A percentile compares a stretch with the other conserved stretches of the same genome.
Conservation (phyloP, 306 rosid genomes). For the Prunus campanulata region DNA sequence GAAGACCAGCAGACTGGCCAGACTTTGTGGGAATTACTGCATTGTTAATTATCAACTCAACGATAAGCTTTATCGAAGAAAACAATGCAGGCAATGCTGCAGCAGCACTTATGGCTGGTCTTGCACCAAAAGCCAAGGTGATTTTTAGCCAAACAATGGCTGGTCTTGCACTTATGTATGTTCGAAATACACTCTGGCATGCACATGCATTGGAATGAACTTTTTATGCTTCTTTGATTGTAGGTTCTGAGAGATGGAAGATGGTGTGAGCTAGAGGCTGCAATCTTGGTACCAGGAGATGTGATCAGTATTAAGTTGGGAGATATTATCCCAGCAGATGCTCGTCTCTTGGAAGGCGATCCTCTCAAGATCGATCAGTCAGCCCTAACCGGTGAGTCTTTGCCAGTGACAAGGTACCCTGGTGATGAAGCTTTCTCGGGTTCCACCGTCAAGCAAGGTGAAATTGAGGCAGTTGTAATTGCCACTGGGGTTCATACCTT, state of each 20-base stretch:
- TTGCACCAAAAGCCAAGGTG: constrained; percentile 91
- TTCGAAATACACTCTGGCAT: neutral
- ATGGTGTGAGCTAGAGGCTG: constrained; percentile 85
- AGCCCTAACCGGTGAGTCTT: constrained; percentile 86
- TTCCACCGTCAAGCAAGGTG: constrained; percentile 92
- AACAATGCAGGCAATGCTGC: constrained; percentile 98
- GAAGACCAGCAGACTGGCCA: constrained; percentile 86
- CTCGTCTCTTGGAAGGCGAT: constrained; percentile 85
- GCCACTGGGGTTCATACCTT: constrained; percentile 95
- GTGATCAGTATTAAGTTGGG: constrained; percentile 79
- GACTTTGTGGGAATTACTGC: constrained; percentile 68
- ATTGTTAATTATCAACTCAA: constrained; percentile 73
- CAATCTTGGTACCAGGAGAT: constrained; percentile 81
- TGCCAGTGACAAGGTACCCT: constrained; percentile 54
- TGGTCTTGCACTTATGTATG: too few species aligned
- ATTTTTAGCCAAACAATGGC: neutral
- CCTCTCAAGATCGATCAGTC: constrained; percentile 82
- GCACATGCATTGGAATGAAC: neutral
- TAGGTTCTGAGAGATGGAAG: constrained; percentile 81
- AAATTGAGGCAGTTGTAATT: constrained; percentile 85
- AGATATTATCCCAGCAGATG: constrained; percentile 85
- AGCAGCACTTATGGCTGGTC: constrained; percentile 93
- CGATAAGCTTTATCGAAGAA: constrained; percentile 88
- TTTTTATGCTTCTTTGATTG: neutral
- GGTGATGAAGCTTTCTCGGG: constrained; percentile 86